Percentiles rank a stretch among this genome's conserved stretches.
These are phyloP conservation scores for Garcia nutans DNA, from an alignment of 345 rosid species.

Conservation along the genomic window DNA sequence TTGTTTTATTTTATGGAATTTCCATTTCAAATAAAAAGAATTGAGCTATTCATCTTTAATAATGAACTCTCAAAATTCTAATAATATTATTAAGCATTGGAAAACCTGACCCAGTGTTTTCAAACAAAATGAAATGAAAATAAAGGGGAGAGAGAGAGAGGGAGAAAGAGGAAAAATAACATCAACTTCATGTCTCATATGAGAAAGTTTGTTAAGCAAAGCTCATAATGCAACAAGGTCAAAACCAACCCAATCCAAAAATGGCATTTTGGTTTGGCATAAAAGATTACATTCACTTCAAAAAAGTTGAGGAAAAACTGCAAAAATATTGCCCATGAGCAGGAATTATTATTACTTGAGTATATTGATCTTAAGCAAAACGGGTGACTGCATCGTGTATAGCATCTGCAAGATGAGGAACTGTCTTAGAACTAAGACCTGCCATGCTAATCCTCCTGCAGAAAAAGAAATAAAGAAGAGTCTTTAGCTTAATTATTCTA, in stretches of 20 bases:
- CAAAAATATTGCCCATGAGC: not conserved
- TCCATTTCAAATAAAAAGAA: not conserved
- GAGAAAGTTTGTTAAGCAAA: not conserved
- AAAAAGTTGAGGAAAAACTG: not conserved
- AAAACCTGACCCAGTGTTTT: no score
- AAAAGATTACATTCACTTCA: not conserved
- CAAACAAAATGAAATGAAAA: no score
- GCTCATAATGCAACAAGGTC: not conserved
- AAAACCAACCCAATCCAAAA: not conserved
- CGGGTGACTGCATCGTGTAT: conserved; percentile 45
- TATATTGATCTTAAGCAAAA: conserved; percentile 4
- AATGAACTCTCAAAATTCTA: no score
- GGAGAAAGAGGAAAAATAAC: no score
- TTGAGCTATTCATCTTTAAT: no score
- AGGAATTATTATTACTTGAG: not conserved
- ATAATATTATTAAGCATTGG: no score
- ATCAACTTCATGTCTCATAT: not conserved
- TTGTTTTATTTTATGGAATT: not conserved
- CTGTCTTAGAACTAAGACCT: conserved; percentile 39
- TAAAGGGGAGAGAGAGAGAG: no score
- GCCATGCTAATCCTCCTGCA: conserved; percentile 60
- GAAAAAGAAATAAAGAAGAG: not conserved
- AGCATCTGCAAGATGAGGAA: conserved; percentile 46
- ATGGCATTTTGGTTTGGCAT: not conserved
- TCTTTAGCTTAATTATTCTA: not conserved